A percentile compares a stretch with the other conserved stretches of the same genome.
These are phyloP conservation scores for Lentinula sp. DNA, from an alignment of 768 basidiomycete species.

Conservation along the genomic window DNA sequence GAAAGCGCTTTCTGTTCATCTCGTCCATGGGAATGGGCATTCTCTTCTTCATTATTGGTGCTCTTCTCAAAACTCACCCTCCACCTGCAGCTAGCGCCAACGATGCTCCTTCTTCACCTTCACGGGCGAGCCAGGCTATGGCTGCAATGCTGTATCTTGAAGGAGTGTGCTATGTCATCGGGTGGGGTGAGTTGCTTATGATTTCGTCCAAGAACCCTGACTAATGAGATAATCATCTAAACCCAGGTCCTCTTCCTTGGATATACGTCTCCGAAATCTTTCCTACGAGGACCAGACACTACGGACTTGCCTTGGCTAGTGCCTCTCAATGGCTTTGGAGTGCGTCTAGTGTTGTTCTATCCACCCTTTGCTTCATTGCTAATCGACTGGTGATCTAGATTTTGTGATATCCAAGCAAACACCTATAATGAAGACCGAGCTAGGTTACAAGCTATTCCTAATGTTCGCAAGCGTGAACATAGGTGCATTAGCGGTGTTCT, in stretches of 20 bases:
- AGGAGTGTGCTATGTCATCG: constrained; percentile 60
- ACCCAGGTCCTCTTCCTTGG: constrained; percentile 41
- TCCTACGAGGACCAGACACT: constrained; percentile 77
- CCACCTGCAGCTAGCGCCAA: constrained; percentile 17
- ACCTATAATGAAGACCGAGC: constrained; percentile 35
- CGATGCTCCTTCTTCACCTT: constrained; percentile 9
- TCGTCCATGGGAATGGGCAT: constrained; percentile 52
- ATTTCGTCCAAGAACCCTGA: neutral
- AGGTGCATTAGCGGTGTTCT: constrained; percentile 42
- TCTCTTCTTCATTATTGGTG: constrained; percentile 59
- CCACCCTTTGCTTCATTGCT: neutral
- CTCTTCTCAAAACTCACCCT: constrained; percentile 56
- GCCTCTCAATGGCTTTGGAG: constrained; percentile 73
- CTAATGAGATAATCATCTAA: neutral
- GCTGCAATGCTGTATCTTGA: constrained; percentile 60
- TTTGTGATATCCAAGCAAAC: constrained; percentile 47
- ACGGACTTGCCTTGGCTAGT: constrained; percentile 70
- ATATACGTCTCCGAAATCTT: constrained; percentile 82
- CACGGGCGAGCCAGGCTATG: constrained; percentile 52
- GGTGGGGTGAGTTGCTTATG: constrained; percentile 34
- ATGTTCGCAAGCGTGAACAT: constrained; percentile 52
- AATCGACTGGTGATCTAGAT: constrained; percentile 25
- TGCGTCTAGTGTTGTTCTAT: constrained; percentile 17
- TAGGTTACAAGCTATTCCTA: constrained; percentile 50
- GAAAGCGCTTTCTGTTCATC: constrained; percentile 45